Evolutionary conservation across 352 stramenopile species (phyloP).

Genomic region (Saprolegnia parasitica): DNA sequence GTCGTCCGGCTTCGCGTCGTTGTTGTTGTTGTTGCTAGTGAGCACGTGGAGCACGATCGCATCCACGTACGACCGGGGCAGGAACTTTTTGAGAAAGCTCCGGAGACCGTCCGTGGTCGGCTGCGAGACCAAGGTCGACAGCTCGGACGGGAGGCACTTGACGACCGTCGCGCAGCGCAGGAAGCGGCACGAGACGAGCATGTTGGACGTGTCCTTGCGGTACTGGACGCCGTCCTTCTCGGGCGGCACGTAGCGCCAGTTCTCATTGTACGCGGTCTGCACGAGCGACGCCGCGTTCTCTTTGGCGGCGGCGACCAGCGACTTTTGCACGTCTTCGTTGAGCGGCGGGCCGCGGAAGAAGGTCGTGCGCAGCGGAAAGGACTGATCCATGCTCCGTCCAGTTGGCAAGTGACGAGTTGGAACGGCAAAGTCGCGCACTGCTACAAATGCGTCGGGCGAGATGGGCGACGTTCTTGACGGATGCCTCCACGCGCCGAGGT

Average conservation of each 20-base stretch:
- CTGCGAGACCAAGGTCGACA: conserved; percentile 68
- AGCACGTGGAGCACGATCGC: conserved; percentile 70
- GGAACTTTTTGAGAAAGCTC: conserved; percentile 69
- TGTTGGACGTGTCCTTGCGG: conserved; percentile 76
- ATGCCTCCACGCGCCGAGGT: no score
- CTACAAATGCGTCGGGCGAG: background rate
- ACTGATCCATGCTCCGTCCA: conserved; percentile 11
- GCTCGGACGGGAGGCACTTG: conserved; percentile 65
- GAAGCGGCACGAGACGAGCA: conserved; percentile 55
- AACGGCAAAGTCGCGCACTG: background rate
- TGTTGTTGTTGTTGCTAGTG: conserved; percentile 29
- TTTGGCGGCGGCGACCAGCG: conserved; percentile 51
- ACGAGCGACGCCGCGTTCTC: conserved; percentile 52
- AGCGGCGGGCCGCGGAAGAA: conserved; percentile 71
- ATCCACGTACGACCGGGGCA: conserved; percentile 70
- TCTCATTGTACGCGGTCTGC: conserved; percentile 70
- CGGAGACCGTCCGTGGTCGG: conserved; percentile 67
- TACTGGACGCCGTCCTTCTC: conserved; percentile 78
- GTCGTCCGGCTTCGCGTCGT: conserved; percentile 31
- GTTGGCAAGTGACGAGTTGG: no score
- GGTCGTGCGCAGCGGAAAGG: conserved; percentile 60
- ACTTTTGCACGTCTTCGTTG: conserved; percentile 47
- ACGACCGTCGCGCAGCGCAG: conserved; percentile 65
- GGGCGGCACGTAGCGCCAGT: conserved; percentile 72
- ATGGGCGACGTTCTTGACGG: no score